Evolutionary conservation across 202 grass and related monocot genomes (phyloP), one percentile per base, ranked within the genome.

Genomic region (Panicum virgatum): DNA sequence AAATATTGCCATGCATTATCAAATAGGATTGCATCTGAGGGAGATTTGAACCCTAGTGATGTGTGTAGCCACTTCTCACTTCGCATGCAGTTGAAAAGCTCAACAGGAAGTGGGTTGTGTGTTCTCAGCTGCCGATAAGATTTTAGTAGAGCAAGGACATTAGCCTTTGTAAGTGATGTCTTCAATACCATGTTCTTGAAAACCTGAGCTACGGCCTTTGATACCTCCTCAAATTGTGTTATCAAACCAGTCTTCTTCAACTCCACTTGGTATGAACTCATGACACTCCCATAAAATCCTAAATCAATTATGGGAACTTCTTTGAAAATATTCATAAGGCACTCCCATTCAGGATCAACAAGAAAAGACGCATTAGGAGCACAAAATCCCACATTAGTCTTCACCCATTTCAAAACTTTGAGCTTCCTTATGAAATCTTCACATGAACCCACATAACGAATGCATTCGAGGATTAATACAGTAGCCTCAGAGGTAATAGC

Each of bases 351-450:
- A 19, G 73, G 53, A 65, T 62, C 38, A 3, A 81, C 78, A 76
- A 93, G 66, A 82, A 91, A 86, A 6, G 90, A 74, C 70, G 81
- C 71, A n/a, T 43, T 69, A 2, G 94, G 94, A 80, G 52, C 9
- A 78, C 69, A 45, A 63, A 91, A 86, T 62, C 94, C 94, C 80
- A 97, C 51, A 66, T 67, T 91, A 29, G 94, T 97, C 56, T 87
- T 97, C 48, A 97, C 22, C 77, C 83, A 90, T 77, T 89, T 88
- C 25, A 79, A 38, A 20, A 69, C 66, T 48, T 52, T 89, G 20
- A 90, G 30, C 69, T 87, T 91, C 10, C 15, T 78, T 52, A 87
- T 27, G 62, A 90, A 85, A 70, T 72, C 77, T 39, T 69, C 68
- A 14, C 73, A 82, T 11, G 60, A 23, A 0, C 12, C 23, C 5